Base-by-base conservation (phyloP, 2,329 filamentous ascomycete species). In the Diaporthe vaccinii region DNA sequence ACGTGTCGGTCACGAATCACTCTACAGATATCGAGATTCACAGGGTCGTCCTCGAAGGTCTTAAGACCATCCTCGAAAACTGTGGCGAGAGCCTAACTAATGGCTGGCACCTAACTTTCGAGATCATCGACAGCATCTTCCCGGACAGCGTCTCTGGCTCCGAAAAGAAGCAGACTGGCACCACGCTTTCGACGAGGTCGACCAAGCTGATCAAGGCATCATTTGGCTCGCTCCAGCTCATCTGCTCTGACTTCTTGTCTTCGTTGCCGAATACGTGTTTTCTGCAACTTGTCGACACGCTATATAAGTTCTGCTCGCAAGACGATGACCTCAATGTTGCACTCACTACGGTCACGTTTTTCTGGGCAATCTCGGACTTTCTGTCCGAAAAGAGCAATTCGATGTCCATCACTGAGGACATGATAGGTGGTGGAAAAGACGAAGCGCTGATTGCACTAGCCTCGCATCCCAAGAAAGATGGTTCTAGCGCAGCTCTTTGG, bases 291-390 rank as follows among this genome's bases (percentile, higher is more conserved):
- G 92, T 98, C 76, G 94, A 98, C 84, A 95, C 96, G 15, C 89
- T 99, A 31, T 95, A 95, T 80, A 93, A 93, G 78, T 99, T 98
- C 83, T 95, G 95, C 79, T 93, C 92, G 0, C 97, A 99, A 83
- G 90, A 93, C 78, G 94, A 98, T 78, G 97, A 99, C 81, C 88
- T 99, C 51, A 99, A 99, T 79, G 97, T 98, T 80, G 96, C 96
- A 0, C 87, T 99, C 36, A 98, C 97, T 46, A 97, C 96, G 1
- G 94, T 98, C 12, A 98, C 96, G 0, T 97, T 98, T 81, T 98
- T 98, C 83, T 98, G 96, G 95, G 96, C 96, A 72, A 90, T 98
- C 10, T 98, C 96, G 0, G 96, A 98, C 82, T 97, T 96, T 78
- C 87, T 98, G 6, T 92, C 91, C 1, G 85, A 88, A 4, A 91